A percentile compares a stretch with the other conserved stretches of the same genome.
phyloP scores from a whole-genome alignment of 176 grass and related monocot genomes.

The Elymus sibiricus region DNA sequence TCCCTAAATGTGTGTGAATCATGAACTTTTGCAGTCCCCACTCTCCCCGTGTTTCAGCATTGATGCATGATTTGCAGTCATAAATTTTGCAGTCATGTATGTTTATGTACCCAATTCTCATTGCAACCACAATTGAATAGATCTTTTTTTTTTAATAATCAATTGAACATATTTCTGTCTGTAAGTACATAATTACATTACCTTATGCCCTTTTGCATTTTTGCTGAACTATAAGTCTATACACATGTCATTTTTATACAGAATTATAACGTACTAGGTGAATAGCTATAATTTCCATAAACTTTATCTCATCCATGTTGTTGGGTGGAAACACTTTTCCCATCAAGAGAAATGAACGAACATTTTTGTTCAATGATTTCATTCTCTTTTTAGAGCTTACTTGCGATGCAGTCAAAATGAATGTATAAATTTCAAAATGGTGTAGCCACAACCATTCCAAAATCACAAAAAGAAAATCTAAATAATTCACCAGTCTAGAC shows the following conservation, averaged over 20 bases:
- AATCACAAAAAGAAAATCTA: not conserved
- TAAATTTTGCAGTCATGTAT: not conserved
- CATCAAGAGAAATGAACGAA: not conserved
- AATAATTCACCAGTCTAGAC: not conserved
- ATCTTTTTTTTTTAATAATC: too few relatives aligned
- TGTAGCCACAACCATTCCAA: not conserved
- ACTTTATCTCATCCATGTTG: not conserved
- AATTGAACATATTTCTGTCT: too few relatives aligned
- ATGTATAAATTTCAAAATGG: not conserved
- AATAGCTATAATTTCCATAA: not conserved
- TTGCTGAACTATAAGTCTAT: not conserved
- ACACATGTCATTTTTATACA: not conserved
- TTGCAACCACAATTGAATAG: not conserved
- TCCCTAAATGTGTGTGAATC: conserved; percentile 28
- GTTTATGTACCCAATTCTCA: not conserved
- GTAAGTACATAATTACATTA: not conserved
- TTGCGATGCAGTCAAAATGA: not conserved
- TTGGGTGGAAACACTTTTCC: not conserved
- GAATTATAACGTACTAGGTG: not conserved
- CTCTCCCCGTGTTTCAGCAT: not conserved
- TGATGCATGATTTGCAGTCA: not conserved
- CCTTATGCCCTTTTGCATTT: not conserved
- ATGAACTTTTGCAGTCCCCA: not conserved
- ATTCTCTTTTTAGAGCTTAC: not conserved
- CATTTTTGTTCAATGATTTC: not conserved